Conservation (phyloP, 2,329 filamentous ascomycete species). For the Parascedosporium putredinis region DNA sequence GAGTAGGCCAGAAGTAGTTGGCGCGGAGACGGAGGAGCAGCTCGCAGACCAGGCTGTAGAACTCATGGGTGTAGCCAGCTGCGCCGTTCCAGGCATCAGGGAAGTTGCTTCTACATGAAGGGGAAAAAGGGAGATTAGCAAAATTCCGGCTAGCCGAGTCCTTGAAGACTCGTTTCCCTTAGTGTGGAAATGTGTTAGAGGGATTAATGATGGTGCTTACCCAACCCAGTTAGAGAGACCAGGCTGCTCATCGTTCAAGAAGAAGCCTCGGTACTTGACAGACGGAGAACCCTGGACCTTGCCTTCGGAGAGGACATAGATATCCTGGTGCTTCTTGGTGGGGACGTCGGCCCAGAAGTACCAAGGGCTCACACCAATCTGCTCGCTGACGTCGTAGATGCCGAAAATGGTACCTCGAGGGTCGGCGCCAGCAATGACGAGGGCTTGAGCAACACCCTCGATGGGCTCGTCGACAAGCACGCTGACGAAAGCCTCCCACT, state of each 20-base stretch:
- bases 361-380: constrained; percentile 59
- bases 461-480: constrained; percentile 35
- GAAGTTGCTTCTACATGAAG: constrained; percentile 6
- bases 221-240: constrained; percentile 56
- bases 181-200: too few relatives aligned
- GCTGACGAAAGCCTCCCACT: constrained; percentile 49
- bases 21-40: constrained; percentile 57
- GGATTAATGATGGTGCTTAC: constrained; percentile 12
- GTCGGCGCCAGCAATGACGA: constrained; percentile 48
- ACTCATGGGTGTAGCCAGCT: constrained; percentile 43
- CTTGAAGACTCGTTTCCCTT: too few relatives aligned
- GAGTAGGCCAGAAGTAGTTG: constrained; percentile 66
- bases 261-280: constrained; percentile 59
- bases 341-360: constrained; percentile 59
- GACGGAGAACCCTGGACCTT: constrained; percentile 50
- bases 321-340: constrained; percentile 34
- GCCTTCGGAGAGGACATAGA: constrained; percentile 42
- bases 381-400: constrained; percentile 48
- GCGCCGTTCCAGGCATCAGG: constrained; percentile 31
- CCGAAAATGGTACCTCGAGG: constrained; percentile 49
- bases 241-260: constrained; percentile 62
- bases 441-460: constrained; percentile 31
- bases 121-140: not conserved
- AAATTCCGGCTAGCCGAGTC: too few relatives aligned
- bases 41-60: constrained; percentile 62